A percentile compares a stretch with the other conserved stretches of the same genome.
These are phyloP conservation scores for Malbranchea zuffiana DNA, from an alignment of 2,329 filamentous ascomycete genomes.

Conservation along the genomic window DNA sequence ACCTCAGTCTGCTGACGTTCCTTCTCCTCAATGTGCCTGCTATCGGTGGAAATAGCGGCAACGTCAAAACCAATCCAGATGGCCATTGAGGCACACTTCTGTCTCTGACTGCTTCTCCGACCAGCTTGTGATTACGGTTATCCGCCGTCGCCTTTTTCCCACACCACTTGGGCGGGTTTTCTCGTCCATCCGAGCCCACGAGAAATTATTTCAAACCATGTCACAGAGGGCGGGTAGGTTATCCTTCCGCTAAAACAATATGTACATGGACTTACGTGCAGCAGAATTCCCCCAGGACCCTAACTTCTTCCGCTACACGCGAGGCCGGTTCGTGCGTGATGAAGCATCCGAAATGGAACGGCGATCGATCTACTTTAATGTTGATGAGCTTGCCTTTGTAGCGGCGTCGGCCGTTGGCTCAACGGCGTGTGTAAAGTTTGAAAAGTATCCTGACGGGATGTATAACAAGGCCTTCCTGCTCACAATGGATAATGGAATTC, in stretches of 20 bases:
- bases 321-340: conserved; percentile 8
- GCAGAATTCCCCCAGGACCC: not conserved
- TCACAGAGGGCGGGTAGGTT: too few species aligned
- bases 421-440: conserved; percentile 21
- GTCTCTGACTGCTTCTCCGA: too few species aligned
- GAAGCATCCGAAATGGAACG: conserved; percentile 6
- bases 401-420: conserved; percentile 23
- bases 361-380: conserved; percentile 22
- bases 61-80: too few species aligned
- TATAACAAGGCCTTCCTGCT: conserved; percentile 18
- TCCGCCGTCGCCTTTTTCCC: too few species aligned
- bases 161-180: too few species aligned
- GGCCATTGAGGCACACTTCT: too few species aligned
- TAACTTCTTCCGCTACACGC: conserved; percentile 9
- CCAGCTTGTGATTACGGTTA: too few species aligned
- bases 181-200: too few species aligned
- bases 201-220: too few species aligned
- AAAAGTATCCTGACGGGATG: conserved; percentile 9
- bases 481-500: conserved; percentile 10
- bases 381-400: conserved; percentile 23
- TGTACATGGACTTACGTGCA: not conserved
- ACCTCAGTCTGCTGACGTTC: conserved; percentile 5
- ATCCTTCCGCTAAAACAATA: not conserved
- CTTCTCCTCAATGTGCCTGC: conserved; percentile 7
- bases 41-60: too few species aligned